These are phyloP conservation scores for Suillus subaureus DNA, from an alignment of 768 basidiomycete genomes.

Conservation along the genomic window DNA sequence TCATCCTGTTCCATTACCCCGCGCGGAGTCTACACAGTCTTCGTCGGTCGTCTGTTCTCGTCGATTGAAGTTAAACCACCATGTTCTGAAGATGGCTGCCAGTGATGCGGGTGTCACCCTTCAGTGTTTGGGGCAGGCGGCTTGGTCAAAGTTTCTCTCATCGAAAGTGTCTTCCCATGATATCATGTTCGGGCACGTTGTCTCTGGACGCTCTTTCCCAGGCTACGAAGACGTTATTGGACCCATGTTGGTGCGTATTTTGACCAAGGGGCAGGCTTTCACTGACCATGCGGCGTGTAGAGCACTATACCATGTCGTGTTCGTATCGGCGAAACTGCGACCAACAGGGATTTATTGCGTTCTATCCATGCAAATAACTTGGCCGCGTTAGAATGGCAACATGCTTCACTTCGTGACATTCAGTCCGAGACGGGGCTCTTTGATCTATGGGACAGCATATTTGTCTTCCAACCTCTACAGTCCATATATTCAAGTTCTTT, in stretches of 20 bases:
- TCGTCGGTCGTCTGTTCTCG: conserved; percentile 19
- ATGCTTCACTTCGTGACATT: conserved; percentile 45
- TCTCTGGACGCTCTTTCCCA: conserved; percentile 45
- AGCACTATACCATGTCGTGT: conserved; percentile 50
- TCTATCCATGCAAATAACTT: conserved; percentile 41
- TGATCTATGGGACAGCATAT: conserved; percentile 44
- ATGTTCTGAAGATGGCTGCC: conserved; percentile 14
- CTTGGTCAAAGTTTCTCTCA: conserved; percentile 31
- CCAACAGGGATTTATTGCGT: conserved; percentile 38
- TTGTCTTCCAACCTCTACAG: conserved; percentile 43
- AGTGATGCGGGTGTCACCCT: conserved; percentile 31
- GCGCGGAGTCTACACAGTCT: conserved; percentile 14
- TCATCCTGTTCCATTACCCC: conserved; percentile 21
- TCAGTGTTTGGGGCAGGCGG: conserved; percentile 40
- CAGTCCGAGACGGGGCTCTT: conserved; percentile 35
- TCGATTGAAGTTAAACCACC: conserved; percentile 10
- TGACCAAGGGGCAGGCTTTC: neutral
- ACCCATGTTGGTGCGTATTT: conserved; percentile 44
- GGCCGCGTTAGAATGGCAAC: conserved; percentile 45
- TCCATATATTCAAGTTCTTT: conserved; percentile 8
- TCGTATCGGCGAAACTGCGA: conserved; percentile 24
- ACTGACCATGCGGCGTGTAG: conserved; percentile 22
- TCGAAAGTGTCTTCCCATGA: conserved; percentile 29
- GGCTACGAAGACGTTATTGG: conserved; percentile 47
- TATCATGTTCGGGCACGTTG: conserved; percentile 48